These are phyloP conservation scores for Pseudocercospora fijiensis DNA, from an alignment of 2,329 filamentous ascomycete genomes.

Conservation along the genomic window DNA sequence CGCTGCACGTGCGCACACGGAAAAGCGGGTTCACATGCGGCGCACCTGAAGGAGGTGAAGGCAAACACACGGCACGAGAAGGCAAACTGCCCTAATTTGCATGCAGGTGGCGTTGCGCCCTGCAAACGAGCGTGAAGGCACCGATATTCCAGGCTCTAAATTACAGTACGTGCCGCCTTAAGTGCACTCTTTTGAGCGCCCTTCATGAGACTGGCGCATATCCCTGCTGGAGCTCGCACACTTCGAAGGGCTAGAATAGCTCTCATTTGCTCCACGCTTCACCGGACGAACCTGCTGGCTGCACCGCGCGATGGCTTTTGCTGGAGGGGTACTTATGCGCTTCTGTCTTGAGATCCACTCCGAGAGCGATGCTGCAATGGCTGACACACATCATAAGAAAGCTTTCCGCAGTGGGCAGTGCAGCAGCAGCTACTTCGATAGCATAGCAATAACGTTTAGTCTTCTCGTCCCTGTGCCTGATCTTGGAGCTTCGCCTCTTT, in stretches of 20 bases:
- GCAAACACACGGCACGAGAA: background rate
- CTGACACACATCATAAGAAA: background rate
- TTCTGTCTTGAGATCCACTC: background rate
- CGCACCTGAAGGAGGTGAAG: background rate
- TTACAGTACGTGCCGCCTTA: conserved; percentile 1
- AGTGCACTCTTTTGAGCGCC: background rate
- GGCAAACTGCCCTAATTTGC: conserved; percentile 1
- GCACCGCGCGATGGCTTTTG: conserved; percentile 1
- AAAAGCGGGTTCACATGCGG: background rate
- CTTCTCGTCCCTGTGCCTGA: conserved; percentile 3
- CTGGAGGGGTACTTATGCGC: conserved; percentile 9
- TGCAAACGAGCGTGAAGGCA: background rate
- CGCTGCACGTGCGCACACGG: background rate
- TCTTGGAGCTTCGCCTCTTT: background rate
- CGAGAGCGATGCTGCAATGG: background rate
- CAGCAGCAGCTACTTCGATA: background rate
- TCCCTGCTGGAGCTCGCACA: background rate
- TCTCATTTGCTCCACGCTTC: conserved; percentile 5
- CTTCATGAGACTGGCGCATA: conserved; percentile 4
- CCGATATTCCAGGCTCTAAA: background rate
- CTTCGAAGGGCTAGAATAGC: background rate
- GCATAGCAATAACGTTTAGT: conserved; percentile 1
- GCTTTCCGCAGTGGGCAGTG: conserved; percentile 5
- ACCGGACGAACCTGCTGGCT: background rate
- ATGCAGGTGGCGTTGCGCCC: background rate